Evolutionary conservation across 768 basidiomycete genomes (phyloP).

Genomic region (Agaricus blazei): DNA sequence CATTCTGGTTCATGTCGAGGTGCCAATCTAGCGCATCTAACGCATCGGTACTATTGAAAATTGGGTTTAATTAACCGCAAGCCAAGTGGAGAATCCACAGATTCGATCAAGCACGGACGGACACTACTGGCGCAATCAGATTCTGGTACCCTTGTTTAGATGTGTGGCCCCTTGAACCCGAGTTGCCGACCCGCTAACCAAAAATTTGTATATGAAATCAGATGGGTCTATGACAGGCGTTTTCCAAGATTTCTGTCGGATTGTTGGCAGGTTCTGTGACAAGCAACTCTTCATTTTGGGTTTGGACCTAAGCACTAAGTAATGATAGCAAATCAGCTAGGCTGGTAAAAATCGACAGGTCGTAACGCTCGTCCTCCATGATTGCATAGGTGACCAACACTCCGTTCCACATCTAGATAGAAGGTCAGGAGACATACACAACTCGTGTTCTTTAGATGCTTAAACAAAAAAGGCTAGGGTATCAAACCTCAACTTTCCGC

Average conservation of each 20-base stretch:
- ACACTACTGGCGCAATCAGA: background rate
- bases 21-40: slow-evolving; percentile 1
- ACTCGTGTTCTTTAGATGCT: background rate
- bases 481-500: too few relatives aligned
- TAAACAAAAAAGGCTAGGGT: background rate
- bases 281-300: background rate
- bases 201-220: background rate
- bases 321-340: background rate
- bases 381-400: background rate
- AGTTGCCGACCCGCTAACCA: background rate
- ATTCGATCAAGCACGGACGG: too few relatives aligned
- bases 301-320: background rate
- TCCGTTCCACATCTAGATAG: background rate
- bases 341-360: background rate
- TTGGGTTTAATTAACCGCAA: background rate
- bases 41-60: background rate
- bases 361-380: background rate
- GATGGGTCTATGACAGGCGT: background rate
- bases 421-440: background rate
- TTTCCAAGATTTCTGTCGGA: background rate
- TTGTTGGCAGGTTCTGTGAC: background rate
- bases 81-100: background rate
- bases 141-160: too few relatives aligned
- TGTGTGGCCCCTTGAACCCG: background rate
- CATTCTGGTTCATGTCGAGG: background rate